Conservation (phyloP, 371 early-diverging fungal species). For the Mucor irregularis region DNA sequence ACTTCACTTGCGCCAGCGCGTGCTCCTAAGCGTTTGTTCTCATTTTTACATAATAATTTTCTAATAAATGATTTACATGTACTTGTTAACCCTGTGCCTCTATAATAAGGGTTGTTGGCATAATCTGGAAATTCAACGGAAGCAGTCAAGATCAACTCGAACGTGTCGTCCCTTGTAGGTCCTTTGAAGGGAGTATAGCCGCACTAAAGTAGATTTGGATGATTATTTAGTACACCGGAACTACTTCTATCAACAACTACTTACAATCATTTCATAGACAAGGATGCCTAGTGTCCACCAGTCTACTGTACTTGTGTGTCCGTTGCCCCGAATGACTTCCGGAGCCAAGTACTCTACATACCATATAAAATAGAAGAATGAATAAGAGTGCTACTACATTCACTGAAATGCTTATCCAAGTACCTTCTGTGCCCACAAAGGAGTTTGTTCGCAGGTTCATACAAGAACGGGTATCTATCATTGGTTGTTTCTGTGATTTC, state of each 20-base stretch:
- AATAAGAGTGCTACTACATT: no score
- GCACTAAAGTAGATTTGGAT: slow-evolving; percentile 35
- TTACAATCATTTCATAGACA: slow-evolving; percentile 91
- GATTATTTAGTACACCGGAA: not conserved
- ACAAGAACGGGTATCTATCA: slow-evolving; percentile 82
- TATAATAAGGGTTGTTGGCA: slow-evolving; percentile 23
- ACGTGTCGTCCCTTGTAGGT: slow-evolving; percentile 80
- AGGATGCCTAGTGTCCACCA: slow-evolving; percentile 99
- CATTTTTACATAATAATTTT: slow-evolving; percentile 83
- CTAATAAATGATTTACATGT: slow-evolving; percentile 78
- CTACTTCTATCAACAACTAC: not conserved
- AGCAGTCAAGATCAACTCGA: slow-evolving; percentile 73
- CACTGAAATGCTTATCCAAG: no score
- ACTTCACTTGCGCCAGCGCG: slow-evolving; percentile 93
- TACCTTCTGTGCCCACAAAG: slow-evolving; percentile 91
- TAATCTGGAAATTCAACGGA: slow-evolving; percentile 71
- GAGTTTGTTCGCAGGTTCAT: slow-evolving; percentile 85
- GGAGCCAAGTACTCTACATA: slow-evolving; percentile 92
- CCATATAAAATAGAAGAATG: not conserved
- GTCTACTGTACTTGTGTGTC: slow-evolving; percentile 89
- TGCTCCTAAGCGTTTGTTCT: slow-evolving; percentile 81
- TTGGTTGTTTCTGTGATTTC: slow-evolving; percentile 41
- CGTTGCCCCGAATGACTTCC: slow-evolving; percentile 83
- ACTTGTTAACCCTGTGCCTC: slow-evolving; percentile 31
- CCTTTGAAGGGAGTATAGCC: slow-evolving; percentile 95